Evolutionary conservation across 202 grass and related monocot species (phyloP), one percentile per base, ranked within the genome.

Genomic region (Saccharum hybrid): DNA sequence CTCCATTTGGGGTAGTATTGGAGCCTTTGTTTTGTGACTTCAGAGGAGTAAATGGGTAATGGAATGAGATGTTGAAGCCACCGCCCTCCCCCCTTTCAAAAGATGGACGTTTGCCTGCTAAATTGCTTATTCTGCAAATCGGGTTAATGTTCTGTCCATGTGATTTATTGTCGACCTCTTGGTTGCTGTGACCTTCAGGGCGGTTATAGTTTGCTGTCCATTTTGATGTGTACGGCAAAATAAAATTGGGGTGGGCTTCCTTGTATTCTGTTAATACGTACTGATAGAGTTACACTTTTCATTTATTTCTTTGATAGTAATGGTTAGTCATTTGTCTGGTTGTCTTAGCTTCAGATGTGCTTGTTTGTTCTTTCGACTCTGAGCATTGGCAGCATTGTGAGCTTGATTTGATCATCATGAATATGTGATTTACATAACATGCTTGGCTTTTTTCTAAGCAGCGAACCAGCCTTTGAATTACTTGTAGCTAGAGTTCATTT

Each of bases 321-420:
- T n/a, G 10, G 2, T 13, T 80, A 62, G 4, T n/a, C 52, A 33
- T 71, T 68, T 68, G 15, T 43, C 14, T 68, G 8, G 15, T 72
- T 26, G 54, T 64, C 78, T 67, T 68, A 56, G 51, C 68, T 74
- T 85, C 46, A 37, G 28, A n/a, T 37, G 7, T 12, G 33, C 46
- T 16, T 77, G 21, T 48, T 72, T 83, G 10, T 57, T 82, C 13
- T 66, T 82, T 82, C 16, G 41, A 51, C 26, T 77, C 30, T 66
- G n/a, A 59, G 12, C 52, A 40, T 11, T 5, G 10, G 28, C 23
- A 64, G 23, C 4, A 2, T 39, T 6, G 38, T 30, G 39, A 26
- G 21, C 16, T 86, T 68, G 43, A 31, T 72, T 77, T 49, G 7
- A 31, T 45, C 3, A 56, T 34, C 22, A 1, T 64, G 63, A 68